These are phyloP conservation scores for Stemphylium vesicarium DNA, from an alignment of 2,329 filamentous ascomycete genomes.

Conservation along the genomic window DNA sequence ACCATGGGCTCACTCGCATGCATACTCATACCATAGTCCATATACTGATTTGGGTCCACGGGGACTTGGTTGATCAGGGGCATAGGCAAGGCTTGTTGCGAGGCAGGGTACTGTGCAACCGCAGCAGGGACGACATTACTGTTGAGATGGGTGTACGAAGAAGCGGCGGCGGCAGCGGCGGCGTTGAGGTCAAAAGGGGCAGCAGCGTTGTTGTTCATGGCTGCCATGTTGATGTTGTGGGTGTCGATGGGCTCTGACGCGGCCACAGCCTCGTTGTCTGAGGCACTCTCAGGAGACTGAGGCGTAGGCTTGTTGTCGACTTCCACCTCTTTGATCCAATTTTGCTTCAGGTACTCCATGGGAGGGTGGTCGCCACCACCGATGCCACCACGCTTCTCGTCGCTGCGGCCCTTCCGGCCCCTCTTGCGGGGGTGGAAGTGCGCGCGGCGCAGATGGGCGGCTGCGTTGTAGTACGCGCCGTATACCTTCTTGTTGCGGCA, in stretches of 20 bases:
- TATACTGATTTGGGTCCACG: conserved; percentile 23
- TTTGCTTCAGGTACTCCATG: conserved; percentile 64
- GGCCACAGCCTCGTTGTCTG: conserved; percentile 25
- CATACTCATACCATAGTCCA: conserved; percentile 32
- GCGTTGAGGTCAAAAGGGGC: background rate
- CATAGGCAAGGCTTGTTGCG: conserved; percentile 18
- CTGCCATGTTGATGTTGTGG: background rate
- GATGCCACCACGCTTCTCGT: conserved; percentile 66
- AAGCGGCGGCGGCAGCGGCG: background rate
- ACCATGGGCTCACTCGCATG: conserved; percentile 28
- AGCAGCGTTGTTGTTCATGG: background rate
- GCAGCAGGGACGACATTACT: background rate
- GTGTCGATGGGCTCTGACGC: conserved; percentile 14
- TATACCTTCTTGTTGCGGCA: conserved; percentile 81
- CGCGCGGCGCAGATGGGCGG: conserved; percentile 83
- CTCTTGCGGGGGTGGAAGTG: conserved; percentile 79
- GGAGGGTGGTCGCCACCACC: conserved; percentile 67
- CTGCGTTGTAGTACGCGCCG: conserved; percentile 92
- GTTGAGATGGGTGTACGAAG: background rate
- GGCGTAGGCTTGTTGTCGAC: conserved; percentile 43
- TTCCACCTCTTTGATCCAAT: conserved; percentile 65
- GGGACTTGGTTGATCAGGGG: conserved; percentile 15
- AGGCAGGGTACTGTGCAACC: conserved; percentile 11
- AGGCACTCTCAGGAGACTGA: conserved; percentile 30
- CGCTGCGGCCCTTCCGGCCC: conserved; percentile 63